Base-by-base conservation (phyloP, 768 basidiomycete species). In the Boletus rex-veris region DNA sequence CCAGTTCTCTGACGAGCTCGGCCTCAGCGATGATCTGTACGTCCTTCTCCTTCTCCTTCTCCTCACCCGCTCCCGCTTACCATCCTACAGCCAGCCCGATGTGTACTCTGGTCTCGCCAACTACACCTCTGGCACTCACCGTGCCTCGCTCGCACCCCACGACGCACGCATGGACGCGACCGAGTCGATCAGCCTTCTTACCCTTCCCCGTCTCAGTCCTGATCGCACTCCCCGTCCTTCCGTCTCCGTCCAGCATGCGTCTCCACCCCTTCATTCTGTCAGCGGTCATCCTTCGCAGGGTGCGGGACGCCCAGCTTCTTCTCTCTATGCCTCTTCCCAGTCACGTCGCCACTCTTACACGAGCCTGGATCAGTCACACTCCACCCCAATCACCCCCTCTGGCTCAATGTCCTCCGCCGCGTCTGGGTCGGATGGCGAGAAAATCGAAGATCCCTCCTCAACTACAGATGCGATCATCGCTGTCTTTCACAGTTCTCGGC, bases 201-300 rank as follows among this genome's bases (percentile, higher is more conserved):
- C 71, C 3, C 59, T 58, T 4, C 60, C 53, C 21, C 52, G 62
- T 10, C n/a, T 53, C 39, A 72, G 70, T 36, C 44, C 68, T 18
- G 76, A 80, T 58, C 72, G 69, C 37, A 79, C 78, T 0, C 78
- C 78, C 6, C 76, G 78, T 38, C 74, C 73, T 10, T 78, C 78
- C 26, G 7, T 79, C 33, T 73, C 71, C 19, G 54, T 56, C 31
- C 40, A 65, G 7, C 18, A 52, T 16, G 43, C 45, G 45, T 42
- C 51, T 6, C 8, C 45, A n/a, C 39, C 55, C 4, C 50, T 51
- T 7, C 50, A 40, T 44, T 38, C 41, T 58, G 64, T 54, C 61
- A 62, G 57, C 72, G 74, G 62, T 71, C 73, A 62, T 72, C 69
- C 63, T 46, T 68, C 62, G 66, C 66, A 60, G 58, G 48, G 57